Evolutionary conservation across 2,329 filamentous ascomycete genomes (phyloP).

Genomic region (Metarhizium robertsii): DNA sequence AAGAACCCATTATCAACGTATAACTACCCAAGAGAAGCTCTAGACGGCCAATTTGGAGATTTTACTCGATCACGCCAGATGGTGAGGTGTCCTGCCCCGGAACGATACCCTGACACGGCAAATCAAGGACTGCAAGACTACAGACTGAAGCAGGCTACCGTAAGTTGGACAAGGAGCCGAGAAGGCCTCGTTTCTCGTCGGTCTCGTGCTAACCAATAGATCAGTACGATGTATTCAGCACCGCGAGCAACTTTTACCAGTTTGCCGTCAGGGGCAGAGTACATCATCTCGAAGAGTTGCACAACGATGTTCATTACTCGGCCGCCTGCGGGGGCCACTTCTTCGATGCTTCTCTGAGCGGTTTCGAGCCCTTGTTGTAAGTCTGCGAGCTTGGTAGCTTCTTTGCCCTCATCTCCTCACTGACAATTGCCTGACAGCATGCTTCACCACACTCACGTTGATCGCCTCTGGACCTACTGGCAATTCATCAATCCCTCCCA

Average conservation of each 20-base stretch:
- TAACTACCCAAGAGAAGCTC: slow-evolving; percentile 32
- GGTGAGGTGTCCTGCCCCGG: slow-evolving; percentile 27
- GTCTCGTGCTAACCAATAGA: slow-evolving; percentile 5
- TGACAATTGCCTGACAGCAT: slow-evolving; percentile 16
- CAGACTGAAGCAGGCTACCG: slow-evolving; percentile 30
- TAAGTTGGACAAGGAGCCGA: slow-evolving; percentile 16
- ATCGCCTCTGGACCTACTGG: slow-evolving; percentile 54
- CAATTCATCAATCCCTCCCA: slow-evolving; percentile 30
- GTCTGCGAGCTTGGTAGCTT: slow-evolving; percentile 5
- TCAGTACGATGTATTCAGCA: slow-evolving; percentile 32
- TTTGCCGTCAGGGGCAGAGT: slow-evolving; percentile 27
- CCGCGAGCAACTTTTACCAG: slow-evolving; percentile 23
- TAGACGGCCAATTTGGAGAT: slow-evolving; percentile 28
- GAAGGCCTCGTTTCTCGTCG: not conserved
- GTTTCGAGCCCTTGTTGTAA: slow-evolving; percentile 37
- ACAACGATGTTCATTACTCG: slow-evolving; percentile 33
- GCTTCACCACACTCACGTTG: slow-evolving; percentile 48
- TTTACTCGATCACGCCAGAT: slow-evolving; percentile 21
- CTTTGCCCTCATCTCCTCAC: not conserved
- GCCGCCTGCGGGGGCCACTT: slow-evolving; percentile 32
- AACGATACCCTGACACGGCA: slow-evolving; percentile 29
- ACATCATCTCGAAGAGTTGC: slow-evolving; percentile 35
- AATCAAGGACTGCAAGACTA: slow-evolving; percentile 22
- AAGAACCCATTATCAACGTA: slow-evolving; percentile 45
- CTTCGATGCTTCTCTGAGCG: slow-evolving; percentile 27